Evolutionary conservation across 805 yeast species (phyloP).

Genomic region (Candida ficus): DNA sequence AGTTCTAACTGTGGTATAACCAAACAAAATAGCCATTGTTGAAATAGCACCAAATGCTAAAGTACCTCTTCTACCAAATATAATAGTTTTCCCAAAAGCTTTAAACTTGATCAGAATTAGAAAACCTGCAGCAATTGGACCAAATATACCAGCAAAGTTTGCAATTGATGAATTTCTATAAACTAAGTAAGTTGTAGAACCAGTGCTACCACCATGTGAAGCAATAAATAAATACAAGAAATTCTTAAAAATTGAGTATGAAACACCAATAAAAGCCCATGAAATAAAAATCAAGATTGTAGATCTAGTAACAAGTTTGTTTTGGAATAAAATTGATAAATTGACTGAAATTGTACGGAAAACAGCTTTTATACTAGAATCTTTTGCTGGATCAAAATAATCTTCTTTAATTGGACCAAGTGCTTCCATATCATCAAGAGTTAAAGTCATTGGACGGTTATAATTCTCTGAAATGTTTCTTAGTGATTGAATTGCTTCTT

Average conservation of each 20-base stretch:
- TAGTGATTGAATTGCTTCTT: conserved; percentile 39
- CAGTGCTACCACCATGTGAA: conserved; percentile 41
- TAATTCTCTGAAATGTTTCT: conserved; percentile 43
- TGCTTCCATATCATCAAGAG: conserved; percentile 39
- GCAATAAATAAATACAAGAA: conserved; percentile 50
- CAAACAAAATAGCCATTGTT: conserved; percentile 54
- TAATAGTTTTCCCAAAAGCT: conserved; percentile 4
- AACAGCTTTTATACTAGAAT: conserved; percentile 17
- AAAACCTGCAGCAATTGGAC: conserved; percentile 44
- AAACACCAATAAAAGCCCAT: conserved; percentile 52
- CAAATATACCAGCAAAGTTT: conserved; percentile 40
- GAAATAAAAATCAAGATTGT: conserved; percentile 39
- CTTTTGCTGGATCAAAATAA: conserved; percentile 20
- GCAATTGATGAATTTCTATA: conserved; percentile 45
- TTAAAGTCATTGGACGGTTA: conserved; percentile 34
- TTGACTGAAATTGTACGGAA: conserved; percentile 29
- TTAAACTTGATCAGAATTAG: conserved; percentile 16
- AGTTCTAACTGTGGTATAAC: conserved; percentile 57
- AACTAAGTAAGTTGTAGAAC: conserved; percentile 35
- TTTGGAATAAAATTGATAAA: conserved; percentile 39
- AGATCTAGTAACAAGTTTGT: conserved; percentile 33
- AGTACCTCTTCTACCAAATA: conserved; percentile 53
- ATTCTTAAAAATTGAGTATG: conserved; percentile 48
- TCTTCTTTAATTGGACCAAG: conserved; percentile 37
- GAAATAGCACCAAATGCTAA: conserved; percentile 46